phyloP scores from a whole-genome alignment of 305 asterid genomes.

The Stenogyne calaminthoides region DNA sequence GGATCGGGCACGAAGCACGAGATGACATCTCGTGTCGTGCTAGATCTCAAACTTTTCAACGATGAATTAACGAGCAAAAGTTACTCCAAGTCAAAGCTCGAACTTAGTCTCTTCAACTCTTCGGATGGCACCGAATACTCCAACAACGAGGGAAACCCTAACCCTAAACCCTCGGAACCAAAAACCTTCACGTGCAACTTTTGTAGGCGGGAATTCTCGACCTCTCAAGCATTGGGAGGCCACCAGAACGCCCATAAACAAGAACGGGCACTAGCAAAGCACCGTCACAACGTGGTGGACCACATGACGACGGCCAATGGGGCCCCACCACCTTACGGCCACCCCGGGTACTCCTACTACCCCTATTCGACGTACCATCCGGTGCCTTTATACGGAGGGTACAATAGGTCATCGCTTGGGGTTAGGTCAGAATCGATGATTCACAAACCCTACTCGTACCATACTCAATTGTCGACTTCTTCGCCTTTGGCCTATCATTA shows the following conservation, averaged over 20 bases:
- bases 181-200: constrained; percentile 55
- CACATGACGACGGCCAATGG: constrained; percentile 17
- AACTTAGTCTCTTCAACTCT: constrained; percentile 44
- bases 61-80: constrained; percentile 13
- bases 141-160: constrained; percentile 25
- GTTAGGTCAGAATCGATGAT: constrained; percentile 47
- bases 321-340: constrained; percentile 35
- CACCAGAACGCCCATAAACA: constrained; percentile 85
- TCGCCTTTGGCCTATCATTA: constrained; percentile 22
- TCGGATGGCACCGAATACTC: constrained; percentile 28
- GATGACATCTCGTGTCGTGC: constrained; percentile 16
- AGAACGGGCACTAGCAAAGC: constrained; percentile 61
- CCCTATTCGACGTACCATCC: constrained; percentile 40
- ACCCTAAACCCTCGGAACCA: constrained; percentile 22
- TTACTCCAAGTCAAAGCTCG: constrained; percentile 35
- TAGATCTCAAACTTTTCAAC: constrained; percentile 50
- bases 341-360: constrained; percentile 43
- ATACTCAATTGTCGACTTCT: constrained; percentile 30
- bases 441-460: constrained; percentile 45
- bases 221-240: constrained; percentile 78
- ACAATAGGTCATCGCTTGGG: constrained; percentile 42
- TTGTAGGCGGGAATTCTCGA: constrained; percentile 65
- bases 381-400: constrained; percentile 36
- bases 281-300: constrained; percentile 42
- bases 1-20: constrained; percentile 26